These are phyloP conservation scores for Pseudogymnoascus verrucosus DNA, from an alignment of 2,329 filamentous ascomycete genomes.

Conservation along the genomic window DNA sequence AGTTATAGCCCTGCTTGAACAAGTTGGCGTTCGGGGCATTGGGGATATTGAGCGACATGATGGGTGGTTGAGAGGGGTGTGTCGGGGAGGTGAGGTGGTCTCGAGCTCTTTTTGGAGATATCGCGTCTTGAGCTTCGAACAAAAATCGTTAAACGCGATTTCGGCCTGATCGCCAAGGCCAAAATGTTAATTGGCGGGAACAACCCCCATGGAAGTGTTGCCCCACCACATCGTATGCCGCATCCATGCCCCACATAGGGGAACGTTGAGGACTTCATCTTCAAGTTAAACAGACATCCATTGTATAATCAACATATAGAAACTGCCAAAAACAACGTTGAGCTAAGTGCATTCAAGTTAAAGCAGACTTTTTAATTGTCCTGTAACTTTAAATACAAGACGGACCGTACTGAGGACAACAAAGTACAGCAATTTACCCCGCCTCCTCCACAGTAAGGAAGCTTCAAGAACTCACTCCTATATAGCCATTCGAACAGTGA, in stretches of 20 bases:
- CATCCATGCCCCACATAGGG: not conserved
- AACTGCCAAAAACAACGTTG: not conserved
- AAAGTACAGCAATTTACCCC: not conserved
- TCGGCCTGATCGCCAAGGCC: constrained; percentile 6
- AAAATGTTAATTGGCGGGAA: not conserved
- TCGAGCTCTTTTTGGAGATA: constrained; percentile 8
- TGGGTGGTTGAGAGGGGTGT: not conserved
- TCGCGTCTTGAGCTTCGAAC: constrained; percentile 6
- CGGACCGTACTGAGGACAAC: not conserved
- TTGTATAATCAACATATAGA: not conserved
- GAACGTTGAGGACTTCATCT: not conserved
- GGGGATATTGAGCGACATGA: constrained; percentile 94
- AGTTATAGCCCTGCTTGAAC: constrained; percentile 90
- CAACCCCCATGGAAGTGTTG: not conserved
- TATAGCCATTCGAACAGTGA: not conserved
- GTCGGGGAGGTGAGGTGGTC: not conserved
- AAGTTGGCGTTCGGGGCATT: constrained; percentile 86
- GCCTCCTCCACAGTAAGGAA: not conserved
- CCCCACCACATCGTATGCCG: not conserved
- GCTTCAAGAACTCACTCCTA: not conserved
- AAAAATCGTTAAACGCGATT: constrained; percentile 9
- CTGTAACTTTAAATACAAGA: not conserved
- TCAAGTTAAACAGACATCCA: not conserved
- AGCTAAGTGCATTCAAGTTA: not conserved
- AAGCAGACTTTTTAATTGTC: not conserved